Evolutionary conservation across 805 yeast species (phyloP).

Genomic region (Saturnispora diversa): DNA sequence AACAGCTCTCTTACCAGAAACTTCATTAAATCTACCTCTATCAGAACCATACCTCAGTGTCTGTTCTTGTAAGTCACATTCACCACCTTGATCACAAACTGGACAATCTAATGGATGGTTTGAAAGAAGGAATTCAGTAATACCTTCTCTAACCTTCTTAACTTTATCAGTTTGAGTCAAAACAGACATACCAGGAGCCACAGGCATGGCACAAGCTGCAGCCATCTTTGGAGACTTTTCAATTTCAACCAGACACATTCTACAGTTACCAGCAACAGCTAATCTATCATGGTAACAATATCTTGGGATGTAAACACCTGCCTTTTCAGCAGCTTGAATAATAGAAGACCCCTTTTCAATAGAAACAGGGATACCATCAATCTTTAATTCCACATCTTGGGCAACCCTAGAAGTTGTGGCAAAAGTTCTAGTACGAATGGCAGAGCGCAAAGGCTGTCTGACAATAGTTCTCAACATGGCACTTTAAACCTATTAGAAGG

Average conservation of each 20-base stretch:
- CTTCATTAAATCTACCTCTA: constrained; percentile 77
- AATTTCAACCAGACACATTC: constrained; percentile 87
- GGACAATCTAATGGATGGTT: constrained; percentile 93
- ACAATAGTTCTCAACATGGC: constrained; percentile 16
- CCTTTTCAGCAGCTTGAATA: constrained; percentile 87
- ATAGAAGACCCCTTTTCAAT: constrained; percentile 84
- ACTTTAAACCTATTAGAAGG: neutral
- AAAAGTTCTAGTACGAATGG: constrained; percentile 11
- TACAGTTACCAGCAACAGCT: constrained; percentile 87
- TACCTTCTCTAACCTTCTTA: constrained; percentile 80
- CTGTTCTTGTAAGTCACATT: constrained; percentile 88
- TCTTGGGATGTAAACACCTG: constrained; percentile 81
- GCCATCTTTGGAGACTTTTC: constrained; percentile 85
- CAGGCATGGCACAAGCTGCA: constrained; percentile 90
- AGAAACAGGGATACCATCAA: constrained; percentile 67
- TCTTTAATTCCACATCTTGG: constrained; percentile 32
- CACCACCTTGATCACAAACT: constrained; percentile 91
- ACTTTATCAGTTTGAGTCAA: constrained; percentile 72
- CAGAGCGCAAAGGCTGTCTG: constrained; percentile 6
- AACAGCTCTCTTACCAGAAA: constrained; percentile 79
- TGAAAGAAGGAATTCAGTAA: constrained; percentile 78
- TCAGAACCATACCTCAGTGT: constrained; percentile 75
- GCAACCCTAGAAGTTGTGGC: constrained; percentile 5
- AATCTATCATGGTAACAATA: constrained; percentile 89
- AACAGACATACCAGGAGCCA: constrained; percentile 82